Conservation (phyloP, 176 grass and related monocot species). For the Musa troglodytarum region DNA sequence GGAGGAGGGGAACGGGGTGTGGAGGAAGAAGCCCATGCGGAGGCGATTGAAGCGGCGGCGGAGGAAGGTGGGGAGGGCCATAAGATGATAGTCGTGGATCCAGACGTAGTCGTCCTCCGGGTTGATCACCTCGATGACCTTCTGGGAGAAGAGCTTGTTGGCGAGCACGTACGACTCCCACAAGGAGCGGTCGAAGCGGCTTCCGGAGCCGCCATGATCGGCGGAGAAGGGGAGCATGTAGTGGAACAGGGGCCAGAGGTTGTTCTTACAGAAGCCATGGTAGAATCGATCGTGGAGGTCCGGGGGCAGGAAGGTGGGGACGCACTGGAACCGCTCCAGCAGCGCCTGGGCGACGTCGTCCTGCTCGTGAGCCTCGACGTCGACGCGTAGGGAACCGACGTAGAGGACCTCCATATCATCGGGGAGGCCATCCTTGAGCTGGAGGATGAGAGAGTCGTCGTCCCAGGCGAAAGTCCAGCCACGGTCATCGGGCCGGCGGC, state of each 20-base stretch:
- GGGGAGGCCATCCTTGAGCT: conserved; percentile 63
- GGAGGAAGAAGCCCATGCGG: conserved; percentile 15
- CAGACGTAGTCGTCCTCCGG: conserved; percentile 15
- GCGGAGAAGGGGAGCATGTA: conserved; percentile 48
- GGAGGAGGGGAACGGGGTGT: conserved; percentile 12
- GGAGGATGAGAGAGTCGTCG: conserved; percentile 57
- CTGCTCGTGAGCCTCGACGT: conserved; percentile 42
- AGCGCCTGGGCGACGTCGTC: conserved; percentile 57
- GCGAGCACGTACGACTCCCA: conserved; percentile 23
- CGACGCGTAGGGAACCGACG: conserved; percentile 54
- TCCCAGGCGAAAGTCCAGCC: conserved; percentile 50
- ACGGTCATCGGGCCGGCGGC: conserved; percentile 29
- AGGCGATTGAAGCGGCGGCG: conserved; percentile 3
- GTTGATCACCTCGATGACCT: conserved; percentile 16
- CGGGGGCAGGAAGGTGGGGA: conserved; percentile 56
- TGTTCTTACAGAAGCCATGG: conserved; percentile 59
- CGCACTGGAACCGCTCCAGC: conserved; percentile 50
- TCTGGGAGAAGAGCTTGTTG: conserved; percentile 8
- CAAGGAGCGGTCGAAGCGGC: conserved; percentile 49
- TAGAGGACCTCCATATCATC: conserved; percentile 77
- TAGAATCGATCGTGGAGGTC: conserved; percentile 51
- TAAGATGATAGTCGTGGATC: conserved; percentile 20
- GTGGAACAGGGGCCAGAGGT: conserved; percentile 61
- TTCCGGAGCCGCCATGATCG: conserved; percentile 1
- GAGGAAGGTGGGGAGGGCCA: conserved; percentile 15